Conservation (phyloP, 2,329 filamentous ascomycete genomes). For the Fusarium fujikuroi region DNA sequence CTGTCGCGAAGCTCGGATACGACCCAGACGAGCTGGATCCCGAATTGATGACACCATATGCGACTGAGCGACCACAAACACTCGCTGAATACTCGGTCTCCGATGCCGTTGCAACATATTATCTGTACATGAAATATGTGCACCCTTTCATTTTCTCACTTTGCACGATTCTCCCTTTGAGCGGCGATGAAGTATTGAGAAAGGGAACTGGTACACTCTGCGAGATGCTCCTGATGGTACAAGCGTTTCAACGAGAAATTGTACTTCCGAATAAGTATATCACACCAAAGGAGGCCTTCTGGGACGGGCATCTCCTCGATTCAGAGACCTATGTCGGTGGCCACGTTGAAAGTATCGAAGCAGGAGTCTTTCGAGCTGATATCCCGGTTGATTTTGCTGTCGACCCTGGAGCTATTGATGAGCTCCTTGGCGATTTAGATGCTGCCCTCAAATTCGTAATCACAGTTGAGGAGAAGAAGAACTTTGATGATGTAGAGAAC, state of each 20-base stretch:
- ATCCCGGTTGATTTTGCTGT: slow-evolving; percentile 94
- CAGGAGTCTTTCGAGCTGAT: slow-evolving; percentile 94
- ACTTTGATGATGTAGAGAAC: slow-evolving; percentile 80
- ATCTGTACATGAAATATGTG: slow-evolving; percentile 99
- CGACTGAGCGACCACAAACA: slow-evolving; percentile 89
- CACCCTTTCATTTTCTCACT: slow-evolving; percentile 99
- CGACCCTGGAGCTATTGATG: slow-evolving; percentile 89
- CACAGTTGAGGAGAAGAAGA: slow-evolving; percentile 84
- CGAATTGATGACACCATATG: slow-evolving; percentile 95
- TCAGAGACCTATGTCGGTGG: slow-evolving; percentile 98
- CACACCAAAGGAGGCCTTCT: slow-evolving; percentile 90
- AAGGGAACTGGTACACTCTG: slow-evolving; percentile 99
- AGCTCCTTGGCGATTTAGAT: slow-evolving; percentile 87
- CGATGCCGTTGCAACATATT: slow-evolving; percentile 98
- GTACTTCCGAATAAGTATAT: slow-evolving; percentile 96
- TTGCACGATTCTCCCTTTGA: slow-evolving; percentile 94
- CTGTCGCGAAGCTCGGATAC: slow-evolving; percentile 96
- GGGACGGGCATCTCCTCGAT: slow-evolving; percentile 94
- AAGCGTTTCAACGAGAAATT: slow-evolving; percentile 92
- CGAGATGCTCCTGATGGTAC: slow-evolving; percentile 99
- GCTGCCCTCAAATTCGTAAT: slow-evolving; percentile 89
- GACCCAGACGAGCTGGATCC: slow-evolving; percentile 98
- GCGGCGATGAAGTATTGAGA: slow-evolving; percentile 89
- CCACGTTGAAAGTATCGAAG: slow-evolving; percentile 99
- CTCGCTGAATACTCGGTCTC: slow-evolving; percentile 98